Percentiles rank a stretch among this genome's conserved stretches.
Evolutionary conservation across 441 rosid genomes (phyloP).

Genomic region (Erysimum cheiri): DNA sequence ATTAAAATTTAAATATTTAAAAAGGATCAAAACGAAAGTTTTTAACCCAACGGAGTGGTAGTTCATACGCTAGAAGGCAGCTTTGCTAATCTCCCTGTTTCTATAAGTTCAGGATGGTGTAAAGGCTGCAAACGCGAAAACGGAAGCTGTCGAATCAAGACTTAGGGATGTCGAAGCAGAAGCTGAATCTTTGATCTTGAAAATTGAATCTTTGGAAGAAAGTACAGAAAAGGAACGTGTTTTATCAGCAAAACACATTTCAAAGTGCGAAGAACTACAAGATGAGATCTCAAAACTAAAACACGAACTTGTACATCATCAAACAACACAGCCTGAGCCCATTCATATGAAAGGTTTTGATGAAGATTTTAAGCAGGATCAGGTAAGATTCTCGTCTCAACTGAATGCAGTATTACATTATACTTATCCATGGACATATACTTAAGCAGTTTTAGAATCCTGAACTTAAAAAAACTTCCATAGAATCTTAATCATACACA

Average conservation of each 20-base stretch:
- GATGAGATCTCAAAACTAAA: conserved; percentile 62
- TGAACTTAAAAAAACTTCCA: not conserved
- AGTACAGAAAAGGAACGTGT: conserved; percentile 54
- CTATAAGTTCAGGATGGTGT: conserved; percentile 51
- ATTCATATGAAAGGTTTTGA: conserved; percentile 46
- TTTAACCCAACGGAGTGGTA: too few species aligned
- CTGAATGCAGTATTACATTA: conserved; percentile 1
- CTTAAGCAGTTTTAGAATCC: not conserved
- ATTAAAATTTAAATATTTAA: too few species aligned
- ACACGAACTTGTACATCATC: conserved; percentile 50
- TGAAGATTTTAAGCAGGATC: conserved; percentile 59
- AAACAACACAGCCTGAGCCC: conserved; percentile 50
- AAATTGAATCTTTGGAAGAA: conserved; percentile 57
- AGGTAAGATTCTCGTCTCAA: conserved; percentile 55
- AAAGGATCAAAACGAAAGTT: too few species aligned
- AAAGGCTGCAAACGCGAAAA: conserved; percentile 52
- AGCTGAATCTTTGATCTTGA: conserved; percentile 54
- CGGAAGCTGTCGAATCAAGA: conserved; percentile 60
- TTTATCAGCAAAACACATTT: conserved; percentile 52
- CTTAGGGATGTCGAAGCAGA: conserved; percentile 61
- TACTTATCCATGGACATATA: conserved; percentile 16
- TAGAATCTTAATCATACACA: not conserved
- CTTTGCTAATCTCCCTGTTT: too few species aligned
- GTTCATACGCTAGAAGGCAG: too few species aligned
- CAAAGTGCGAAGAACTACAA: conserved; percentile 55